Percentiles rank a stretch among this genome's conserved stretches.
These are phyloP conservation scores for Talaromyces wortmannii DNA, from an alignment of 495 filamentous ascomycete species.

Conservation along the genomic window DNA sequence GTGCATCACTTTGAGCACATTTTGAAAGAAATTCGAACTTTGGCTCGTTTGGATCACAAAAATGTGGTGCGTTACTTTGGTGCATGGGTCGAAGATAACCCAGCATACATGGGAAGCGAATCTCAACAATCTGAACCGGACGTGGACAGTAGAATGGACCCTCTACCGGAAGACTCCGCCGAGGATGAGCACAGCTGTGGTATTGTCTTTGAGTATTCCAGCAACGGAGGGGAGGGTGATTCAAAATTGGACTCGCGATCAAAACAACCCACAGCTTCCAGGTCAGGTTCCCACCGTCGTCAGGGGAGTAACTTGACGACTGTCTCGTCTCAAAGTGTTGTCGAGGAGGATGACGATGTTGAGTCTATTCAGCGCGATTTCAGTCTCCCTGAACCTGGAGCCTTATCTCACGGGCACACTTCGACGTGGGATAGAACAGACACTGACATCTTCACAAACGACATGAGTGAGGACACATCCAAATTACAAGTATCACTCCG, in stretches of 20 bases:
- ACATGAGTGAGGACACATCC: slow-evolving; percentile 32
- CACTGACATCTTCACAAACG: slow-evolving; percentile 46
- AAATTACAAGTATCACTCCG: slow-evolving; percentile 25
- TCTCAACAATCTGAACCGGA: neutral
- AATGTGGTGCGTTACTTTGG: slow-evolving; percentile 50
- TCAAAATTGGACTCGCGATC: slow-evolving; percentile 3
- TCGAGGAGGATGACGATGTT: slow-evolving; percentile 29
- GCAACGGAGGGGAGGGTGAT: slow-evolving; percentile 19
- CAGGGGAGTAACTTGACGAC: slow-evolving; percentile 17
- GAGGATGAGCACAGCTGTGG: slow-evolving; percentile 30
- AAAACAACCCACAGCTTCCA: slow-evolving; percentile 15
- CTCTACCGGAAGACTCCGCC: slow-evolving; percentile 5
- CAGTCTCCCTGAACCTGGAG: slow-evolving; percentile 8
- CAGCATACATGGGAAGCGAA: slow-evolving; percentile 12
- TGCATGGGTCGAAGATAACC: slow-evolving; percentile 44
- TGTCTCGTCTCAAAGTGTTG: slow-evolving; percentile 22
- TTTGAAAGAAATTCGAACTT: slow-evolving; percentile 46
- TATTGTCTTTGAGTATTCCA: slow-evolving; percentile 22
- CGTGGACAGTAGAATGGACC: slow-evolving; percentile 8
- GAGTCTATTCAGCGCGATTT: slow-evolving; percentile 35
- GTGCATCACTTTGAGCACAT: slow-evolving; percentile 41
- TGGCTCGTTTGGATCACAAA: slow-evolving; percentile 45
- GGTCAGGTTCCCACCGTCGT: slow-evolving; percentile 10
- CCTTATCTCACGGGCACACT: slow-evolving; percentile 18
- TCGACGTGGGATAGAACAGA: slow-evolving; percentile 29